These are phyloP conservation scores for Xylariales sp. DNA, from an alignment of 2,329 filamentous ascomycete genomes.

Conservation along the genomic window DNA sequence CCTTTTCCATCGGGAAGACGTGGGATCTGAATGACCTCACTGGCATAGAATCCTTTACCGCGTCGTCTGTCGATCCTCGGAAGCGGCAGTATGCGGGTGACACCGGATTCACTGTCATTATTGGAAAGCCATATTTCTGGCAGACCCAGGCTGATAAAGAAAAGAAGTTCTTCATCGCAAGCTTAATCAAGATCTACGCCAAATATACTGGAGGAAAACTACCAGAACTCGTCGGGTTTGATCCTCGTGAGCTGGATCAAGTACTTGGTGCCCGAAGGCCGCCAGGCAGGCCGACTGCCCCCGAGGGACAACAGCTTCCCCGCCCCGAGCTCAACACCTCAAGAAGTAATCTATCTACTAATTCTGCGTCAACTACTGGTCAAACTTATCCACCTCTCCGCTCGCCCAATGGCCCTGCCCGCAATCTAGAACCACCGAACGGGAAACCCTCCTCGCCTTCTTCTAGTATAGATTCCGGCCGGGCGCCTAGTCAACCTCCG, in stretches of 20 bases:
- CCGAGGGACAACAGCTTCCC: slow-evolving; percentile 12
- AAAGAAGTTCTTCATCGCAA: slow-evolving; percentile 98
- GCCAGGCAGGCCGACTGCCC: slow-evolving; percentile 19
- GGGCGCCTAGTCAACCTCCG: slow-evolving; percentile 33
- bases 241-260: slow-evolving; percentile 70
- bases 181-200: slow-evolving; percentile 89
- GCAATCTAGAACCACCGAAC: slow-evolving; percentile 32
- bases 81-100: slow-evolving; percentile 75
- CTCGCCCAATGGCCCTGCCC: slow-evolving; percentile 13
- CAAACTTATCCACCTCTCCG: slow-evolving; percentile 6
- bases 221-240: slow-evolving; percentile 79
- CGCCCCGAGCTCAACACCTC: not conserved
- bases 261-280: slow-evolving; percentile 58
- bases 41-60: slow-evolving; percentile 76
- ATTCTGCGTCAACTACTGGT: not conserved
- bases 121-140: slow-evolving; percentile 97
- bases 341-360: not conserved
- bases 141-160: slow-evolving; percentile 89
- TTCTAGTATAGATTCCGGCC: slow-evolving; percentile 46
- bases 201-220: slow-evolving; percentile 89
- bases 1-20: slow-evolving; percentile 96
- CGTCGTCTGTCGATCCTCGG: slow-evolving; percentile 51
- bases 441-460: slow-evolving; percentile 40
- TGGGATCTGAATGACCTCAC: slow-evolving; percentile 93
- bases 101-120: slow-evolving; percentile 79